These are phyloP conservation scores for Nakazawaea wyomingensis DNA, from an alignment of 805 yeast genomes.

Conservation along the genomic window DNA sequence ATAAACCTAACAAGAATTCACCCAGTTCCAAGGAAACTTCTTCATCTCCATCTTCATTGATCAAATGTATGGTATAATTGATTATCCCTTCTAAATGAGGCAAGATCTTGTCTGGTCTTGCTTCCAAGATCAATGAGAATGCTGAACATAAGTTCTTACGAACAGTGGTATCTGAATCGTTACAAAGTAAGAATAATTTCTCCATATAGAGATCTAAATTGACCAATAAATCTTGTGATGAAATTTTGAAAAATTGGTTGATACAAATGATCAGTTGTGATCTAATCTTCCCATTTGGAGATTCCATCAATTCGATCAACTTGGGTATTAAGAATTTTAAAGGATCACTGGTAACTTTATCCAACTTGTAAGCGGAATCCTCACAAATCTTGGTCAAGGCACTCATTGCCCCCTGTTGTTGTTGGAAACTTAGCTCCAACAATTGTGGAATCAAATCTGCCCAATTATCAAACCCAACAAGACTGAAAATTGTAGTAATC, in stretches of 20 bases:
- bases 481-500: slow-evolving; percentile 71
- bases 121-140: slow-evolving; percentile 65
- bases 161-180: slow-evolving; percentile 52
- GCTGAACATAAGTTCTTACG: slow-evolving; percentile 74
- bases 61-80: slow-evolving; percentile 74
- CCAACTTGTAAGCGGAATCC: slow-evolving; percentile 67
- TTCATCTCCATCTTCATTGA: slow-evolving; percentile 53
- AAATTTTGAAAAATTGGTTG: slow-evolving; percentile 68
- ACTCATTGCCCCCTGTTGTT: slow-evolving; percentile 72
- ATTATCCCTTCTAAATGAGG: slow-evolving; percentile 87
- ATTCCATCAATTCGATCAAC: slow-evolving; percentile 46
- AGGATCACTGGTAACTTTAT: slow-evolving; percentile 64
- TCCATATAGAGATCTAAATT: slow-evolving; percentile 62
- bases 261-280: slow-evolving; percentile 65
- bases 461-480: slow-evolving; percentile 66
- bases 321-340: slow-evolving; percentile 61
- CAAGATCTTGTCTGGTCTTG: slow-evolving; percentile 71
- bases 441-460: slow-evolving; percentile 68
- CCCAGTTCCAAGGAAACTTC: slow-evolving; percentile 88
- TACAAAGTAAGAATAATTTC: slow-evolving; percentile 65
- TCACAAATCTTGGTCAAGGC: slow-evolving; percentile 88
- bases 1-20: slow-evolving; percentile 76
- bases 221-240: slow-evolving; percentile 58
- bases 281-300: slow-evolving; percentile 44
- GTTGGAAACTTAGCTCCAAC: slow-evolving; percentile 42